Evolutionary conservation across 2,329 filamentous ascomycete genomes (phyloP).

Genomic region (Exophiala sp.): DNA sequence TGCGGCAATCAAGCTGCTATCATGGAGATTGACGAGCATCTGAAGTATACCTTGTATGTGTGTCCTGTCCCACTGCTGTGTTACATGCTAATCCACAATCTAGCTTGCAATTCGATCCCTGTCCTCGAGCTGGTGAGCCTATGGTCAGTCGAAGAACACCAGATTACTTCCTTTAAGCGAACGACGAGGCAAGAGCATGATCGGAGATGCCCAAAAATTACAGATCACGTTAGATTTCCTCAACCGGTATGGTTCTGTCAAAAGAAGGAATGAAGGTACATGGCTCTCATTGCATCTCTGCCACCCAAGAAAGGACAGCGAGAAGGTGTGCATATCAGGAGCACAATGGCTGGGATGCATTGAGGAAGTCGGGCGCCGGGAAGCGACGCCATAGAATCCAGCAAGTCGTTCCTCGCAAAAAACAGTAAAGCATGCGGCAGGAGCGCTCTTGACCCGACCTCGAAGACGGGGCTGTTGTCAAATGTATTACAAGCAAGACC

Average conservation of each 20-base stretch:
- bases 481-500: neutral
- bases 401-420: no score
- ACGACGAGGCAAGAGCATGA: neutral
- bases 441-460: neutral
- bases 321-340: no score
- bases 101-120: conserved; percentile 98
- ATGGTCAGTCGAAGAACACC: conserved; percentile 98
- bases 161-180: conserved; percentile 85
- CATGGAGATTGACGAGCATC: conserved; percentile 99
- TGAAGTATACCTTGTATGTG: conserved; percentile 98
- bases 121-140: conserved; percentile 92
- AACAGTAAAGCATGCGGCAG: neutral
- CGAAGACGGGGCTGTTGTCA: neutral
- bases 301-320: no score
- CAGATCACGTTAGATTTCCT: no score
- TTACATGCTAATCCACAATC: conserved; percentile 1
- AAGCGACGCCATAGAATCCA: neutral
- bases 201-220: no score
- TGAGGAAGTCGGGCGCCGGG: no score
- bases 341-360: no score
- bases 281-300: neutral
- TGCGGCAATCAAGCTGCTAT: conserved; percentile 99
- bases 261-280: neutral
- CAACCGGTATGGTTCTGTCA: no score
- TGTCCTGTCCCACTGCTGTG: conserved; percentile 29